Evolutionary conservation across 192 early-diverging fungal species (phyloP).

Genomic region (Entomortierella chlamydospora): DNA sequence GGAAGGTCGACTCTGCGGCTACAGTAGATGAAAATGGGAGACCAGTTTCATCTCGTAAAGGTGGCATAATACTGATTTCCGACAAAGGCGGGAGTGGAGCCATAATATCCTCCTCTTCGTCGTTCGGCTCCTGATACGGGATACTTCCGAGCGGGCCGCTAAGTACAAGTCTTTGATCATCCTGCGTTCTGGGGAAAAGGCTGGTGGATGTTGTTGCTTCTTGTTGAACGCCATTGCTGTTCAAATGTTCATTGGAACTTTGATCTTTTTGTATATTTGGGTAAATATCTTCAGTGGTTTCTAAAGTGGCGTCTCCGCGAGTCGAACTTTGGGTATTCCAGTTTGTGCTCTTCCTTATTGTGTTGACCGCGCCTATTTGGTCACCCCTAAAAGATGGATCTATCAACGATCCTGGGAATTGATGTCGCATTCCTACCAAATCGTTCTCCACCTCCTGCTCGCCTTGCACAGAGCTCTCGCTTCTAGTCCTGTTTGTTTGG

Average conservation of each 20-base stretch:
- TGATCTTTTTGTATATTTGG: neutral
- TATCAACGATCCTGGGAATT: neutral
- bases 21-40: neutral
- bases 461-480: neutral
- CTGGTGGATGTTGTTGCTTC: neutral
- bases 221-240: neutral
- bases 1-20: neutral
- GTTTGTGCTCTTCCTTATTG: neutral
- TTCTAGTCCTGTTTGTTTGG: no score
- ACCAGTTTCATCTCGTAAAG: neutral
- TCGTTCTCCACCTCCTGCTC: neutral
- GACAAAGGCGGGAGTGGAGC: constrained; percentile 1
- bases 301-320: neutral
- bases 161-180: neutral
- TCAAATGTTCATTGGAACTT: neutral
- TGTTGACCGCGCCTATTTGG: neutral
- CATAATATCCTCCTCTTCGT: constrained; percentile 13
- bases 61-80: neutral
- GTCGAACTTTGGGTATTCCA: neutral
- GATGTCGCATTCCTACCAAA: neutral
- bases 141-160: neutral
- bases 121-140: neutral
- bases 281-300: neutral
- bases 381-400: neutral
- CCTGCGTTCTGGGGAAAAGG: constrained; percentile 5